Base-by-base conservation (phyloP, 495 filamentous ascomycete species). In the Aeminium ludgeri region DNA sequence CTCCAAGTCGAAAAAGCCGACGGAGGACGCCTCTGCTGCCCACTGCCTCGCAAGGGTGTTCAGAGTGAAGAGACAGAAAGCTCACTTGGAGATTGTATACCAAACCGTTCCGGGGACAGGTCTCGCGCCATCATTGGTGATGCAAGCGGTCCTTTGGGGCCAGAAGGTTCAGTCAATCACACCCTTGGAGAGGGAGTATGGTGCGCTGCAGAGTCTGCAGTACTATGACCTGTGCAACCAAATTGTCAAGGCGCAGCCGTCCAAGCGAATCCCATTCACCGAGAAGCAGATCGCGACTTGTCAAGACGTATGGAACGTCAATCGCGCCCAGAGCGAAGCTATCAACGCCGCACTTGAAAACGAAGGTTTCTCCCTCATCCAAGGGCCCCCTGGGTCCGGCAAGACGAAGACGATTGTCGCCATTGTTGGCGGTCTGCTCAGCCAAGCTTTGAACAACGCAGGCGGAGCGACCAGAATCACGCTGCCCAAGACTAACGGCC, bases 321-420 rank as follows among this genome's bases (percentile, higher is more conserved):
- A 97, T 55, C 64, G 62, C 30, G 87, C 86, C 3, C 89, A 97
- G 53, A 82, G 86, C n/a, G 84, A 80, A 49, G 89, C 89, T 23
- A 78, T 97, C 47, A 70, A 83, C 43, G 89, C 86, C 40, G 91
- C 86, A 4, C 70, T 85, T 25, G 85, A 87, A 49, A 95, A 94
- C 49, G 86, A 94, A 59, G 89, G 80, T 0, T 97, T 97, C 55
- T 94, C 86, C 6, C 67, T 97, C 36, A 82, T 97, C 42, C 89
- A 97, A 60, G 89, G 89, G 30, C 91, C 89, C 36, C 89, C 89
- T 1, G 89, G 89, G 53, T 89, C 87, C 3, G 89, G 89, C 53
- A 97, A 97, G 61, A 97, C 89, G 0, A 97, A 96, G 57, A 97
- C 89, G 0, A 96, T 97, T 40, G 73, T 93, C 44, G 89, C 87